Percentiles rank a stretch among this genome's conserved stretches.
phyloP scores from a whole-genome alignment of 331 rosid species.

The Spiraea crenata region DNA sequence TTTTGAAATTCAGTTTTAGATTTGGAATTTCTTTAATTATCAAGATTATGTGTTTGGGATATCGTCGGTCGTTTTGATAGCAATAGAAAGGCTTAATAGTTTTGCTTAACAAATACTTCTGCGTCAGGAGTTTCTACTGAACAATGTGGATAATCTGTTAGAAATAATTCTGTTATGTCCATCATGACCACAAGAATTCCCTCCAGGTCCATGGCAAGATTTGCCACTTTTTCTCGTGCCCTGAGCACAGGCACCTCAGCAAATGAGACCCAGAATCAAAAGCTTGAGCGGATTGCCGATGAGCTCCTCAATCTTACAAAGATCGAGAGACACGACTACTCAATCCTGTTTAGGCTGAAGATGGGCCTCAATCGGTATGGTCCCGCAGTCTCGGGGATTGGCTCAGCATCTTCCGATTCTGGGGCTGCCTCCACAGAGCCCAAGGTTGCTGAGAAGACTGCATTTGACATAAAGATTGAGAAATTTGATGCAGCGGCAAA shows the following conservation, averaged over 20 bases:
- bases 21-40: background rate
- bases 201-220: slow-evolving; percentile 18
- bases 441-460: slow-evolving; percentile 28
- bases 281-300: slow-evolving; percentile 50
- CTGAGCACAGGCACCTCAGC: slow-evolving; percentile 32
- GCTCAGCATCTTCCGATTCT: slow-evolving; percentile 22
- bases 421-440: slow-evolving; percentile 1
- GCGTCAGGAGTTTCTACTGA: background rate
- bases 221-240: slow-evolving; percentile 20
- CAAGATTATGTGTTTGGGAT: background rate
- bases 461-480: slow-evolving; percentile 33
- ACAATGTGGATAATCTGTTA: background rate
- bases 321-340: slow-evolving; percentile 57
- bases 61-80: background rate
- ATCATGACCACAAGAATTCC: slow-evolving; percentile 18
- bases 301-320: slow-evolving; percentile 50
- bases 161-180: background rate
- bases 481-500: slow-evolving; percentile 30
- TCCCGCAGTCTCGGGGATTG: slow-evolving; percentile 37
- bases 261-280: slow-evolving; percentile 34
- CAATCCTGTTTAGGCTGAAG: slow-evolving; percentile 60
- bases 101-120: background rate
- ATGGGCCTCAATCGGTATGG: slow-evolving; percentile 61
- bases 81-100: background rate
- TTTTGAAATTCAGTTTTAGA: background rate